Base-by-base conservation (phyloP, 2,329 filamentous ascomycete species). In the Diaporthe aspalathi region DNA sequence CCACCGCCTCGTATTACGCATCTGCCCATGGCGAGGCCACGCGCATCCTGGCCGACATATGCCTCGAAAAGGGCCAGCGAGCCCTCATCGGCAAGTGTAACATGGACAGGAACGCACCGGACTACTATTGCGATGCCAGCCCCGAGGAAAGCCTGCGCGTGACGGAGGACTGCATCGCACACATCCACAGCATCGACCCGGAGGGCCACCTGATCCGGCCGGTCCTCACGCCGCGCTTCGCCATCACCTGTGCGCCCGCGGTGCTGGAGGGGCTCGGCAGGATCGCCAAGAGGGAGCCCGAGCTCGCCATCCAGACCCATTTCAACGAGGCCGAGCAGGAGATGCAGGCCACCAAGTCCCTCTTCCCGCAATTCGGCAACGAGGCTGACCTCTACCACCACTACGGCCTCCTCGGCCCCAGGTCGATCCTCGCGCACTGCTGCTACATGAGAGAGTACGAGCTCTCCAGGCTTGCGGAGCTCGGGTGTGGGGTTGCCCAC, bases 311-410 rank as follows among this genome's bases (percentile, higher is more conserved):
- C 40, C 90, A 92, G 79, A 92, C 90, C 3, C 90, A 92, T 77
- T 91, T 92, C 81, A 89, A 91, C 78, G 90, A 92, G 76, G 89
- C 90, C 0, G 81, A 84, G 75, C 86, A 90, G 72, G 90, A 92
- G 77, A 88, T 90, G 67, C 74, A 81, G 1, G 84, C 85, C 24
- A 92, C 90, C 0, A 79, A 78, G 9, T 77, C 82, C 0, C 79
- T 92, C 2, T 92, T 91, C 74, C 88, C 89, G 0, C 78, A 83
- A 0, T 89, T 89, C 63, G 74, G 76, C 2, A 88, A 83, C 68
- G 90, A 92, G 77, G 87, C 84, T 0, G 88, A 91, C 67, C 80
- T 92, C 4, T 92, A 92, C 75, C 80, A 83, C 12, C 77, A 83
- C 73, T 90, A 85, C 71, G 84, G 84, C 0, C 79, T 93, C 5